phyloP scores from a whole-genome alignment of 768 basidiomycete species.

The Pleurotus citrinopileatus region DNA sequence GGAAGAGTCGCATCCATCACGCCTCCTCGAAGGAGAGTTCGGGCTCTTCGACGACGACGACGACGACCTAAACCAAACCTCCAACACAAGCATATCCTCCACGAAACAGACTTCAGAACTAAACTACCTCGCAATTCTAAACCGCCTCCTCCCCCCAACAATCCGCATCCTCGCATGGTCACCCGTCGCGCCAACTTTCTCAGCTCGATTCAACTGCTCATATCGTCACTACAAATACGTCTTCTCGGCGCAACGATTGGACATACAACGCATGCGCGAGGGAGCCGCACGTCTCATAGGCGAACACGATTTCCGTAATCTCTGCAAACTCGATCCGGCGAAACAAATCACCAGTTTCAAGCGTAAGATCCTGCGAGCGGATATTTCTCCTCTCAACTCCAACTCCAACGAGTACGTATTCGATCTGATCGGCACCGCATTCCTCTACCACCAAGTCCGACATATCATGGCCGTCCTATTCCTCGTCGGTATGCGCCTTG shows the following conservation, averaged over 20 bases:
- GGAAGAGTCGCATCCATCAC: neutral
- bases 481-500: constrained; percentile 80
- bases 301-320: constrained; percentile 92
- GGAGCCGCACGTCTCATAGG: constrained; percentile 75
- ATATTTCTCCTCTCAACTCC: constrained; percentile 44
- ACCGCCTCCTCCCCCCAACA: constrained; percentile 83
- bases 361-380: constrained; percentile 65
- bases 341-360: constrained; percentile 87
- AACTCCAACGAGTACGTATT: constrained; percentile 56
- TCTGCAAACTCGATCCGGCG: constrained; percentile 88
- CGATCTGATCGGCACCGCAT: constrained; percentile 84
- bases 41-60: constrained; percentile 18
- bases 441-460: constrained; percentile 94
- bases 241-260: constrained; percentile 68
- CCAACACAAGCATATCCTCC: constrained; percentile 8
- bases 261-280: constrained; percentile 71
- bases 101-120: constrained; percentile 45
- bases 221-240: constrained; percentile 98
- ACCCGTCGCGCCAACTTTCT: constrained; percentile 74
- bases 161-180: constrained; percentile 95
- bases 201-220: constrained; percentile 84
- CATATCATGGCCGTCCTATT: constrained; percentile 93
- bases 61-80: constrained; percentile 20
- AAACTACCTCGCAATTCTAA: constrained; percentile 77
- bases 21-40: constrained; percentile 19